phyloP scores from a whole-genome alignment of 163 green algal species.

The Coccomyxa subellipsoidea region DNA sequence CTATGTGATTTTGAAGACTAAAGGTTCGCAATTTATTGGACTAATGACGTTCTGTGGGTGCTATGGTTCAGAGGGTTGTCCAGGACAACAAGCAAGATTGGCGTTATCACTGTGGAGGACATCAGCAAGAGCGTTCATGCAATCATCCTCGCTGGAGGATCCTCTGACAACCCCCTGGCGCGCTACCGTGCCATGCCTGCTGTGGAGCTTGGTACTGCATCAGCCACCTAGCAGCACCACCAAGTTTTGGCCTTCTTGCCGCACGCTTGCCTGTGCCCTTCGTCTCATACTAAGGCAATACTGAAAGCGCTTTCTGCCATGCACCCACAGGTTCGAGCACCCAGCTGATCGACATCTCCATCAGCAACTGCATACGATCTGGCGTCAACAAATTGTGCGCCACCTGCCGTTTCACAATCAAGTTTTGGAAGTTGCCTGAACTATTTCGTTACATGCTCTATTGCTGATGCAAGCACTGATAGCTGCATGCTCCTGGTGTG shows the following conservation, averaged over 20 bases:
- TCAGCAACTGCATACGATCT: constrained; percentile 97
- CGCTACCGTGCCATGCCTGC: constrained; percentile 52
- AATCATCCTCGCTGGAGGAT: constrained; percentile 54
- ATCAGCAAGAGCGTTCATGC: constrained; percentile 40
- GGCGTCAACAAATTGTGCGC: constrained; percentile 92
- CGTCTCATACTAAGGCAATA: too few relatives aligned
- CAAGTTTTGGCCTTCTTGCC: background rate
- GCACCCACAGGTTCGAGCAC: constrained; percentile 66
- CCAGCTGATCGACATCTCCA: constrained; percentile 94
- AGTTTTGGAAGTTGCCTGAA: background rate
- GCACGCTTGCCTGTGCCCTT: background rate
- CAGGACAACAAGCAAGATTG: constrained; percentile 11
- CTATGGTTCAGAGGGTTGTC: background rate
- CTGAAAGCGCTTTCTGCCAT: background rate
- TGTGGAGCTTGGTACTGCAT: constrained; percentile 40
- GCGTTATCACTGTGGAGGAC: constrained; percentile 11
- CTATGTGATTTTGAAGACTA: too few relatives aligned
- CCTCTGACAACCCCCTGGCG: constrained; percentile 50
- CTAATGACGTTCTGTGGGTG: background rate
- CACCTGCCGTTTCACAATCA: background rate
- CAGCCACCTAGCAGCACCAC: background rate
- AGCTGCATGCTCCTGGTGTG: background rate
- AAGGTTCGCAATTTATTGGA: too few relatives aligned
- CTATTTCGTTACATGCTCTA: background rate
- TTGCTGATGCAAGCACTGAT: too few relatives aligned